Evolutionary conservation across 1,284 basidiomycete species (phyloP).

Genomic region (Grifola frondosa): DNA sequence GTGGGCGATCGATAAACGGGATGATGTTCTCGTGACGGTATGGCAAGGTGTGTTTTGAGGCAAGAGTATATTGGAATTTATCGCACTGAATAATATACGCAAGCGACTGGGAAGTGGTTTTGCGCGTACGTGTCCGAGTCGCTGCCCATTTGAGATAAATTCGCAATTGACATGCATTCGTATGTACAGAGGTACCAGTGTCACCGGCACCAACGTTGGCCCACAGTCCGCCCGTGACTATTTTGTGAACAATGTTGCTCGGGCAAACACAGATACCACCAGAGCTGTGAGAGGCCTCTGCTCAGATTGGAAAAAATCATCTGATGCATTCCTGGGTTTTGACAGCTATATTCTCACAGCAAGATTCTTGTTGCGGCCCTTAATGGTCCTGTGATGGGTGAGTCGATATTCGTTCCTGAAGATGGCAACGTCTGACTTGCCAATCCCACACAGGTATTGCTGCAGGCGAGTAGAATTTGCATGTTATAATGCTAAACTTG

Average conservation of each 20-base stretch:
- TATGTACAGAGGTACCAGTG: slow-evolving; percentile 21
- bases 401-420: slow-evolving; percentile 2
- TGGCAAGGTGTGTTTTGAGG: slow-evolving; percentile 55
- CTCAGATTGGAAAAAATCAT: no score
- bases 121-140: slow-evolving; percentile 52
- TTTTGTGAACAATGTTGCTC: slow-evolving; percentile 43
- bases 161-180: not conserved
- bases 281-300: slow-evolving; percentile 66
- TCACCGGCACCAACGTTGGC: slow-evolving; percentile 3
- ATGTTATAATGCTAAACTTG: not conserved
- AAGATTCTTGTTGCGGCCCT: slow-evolving; percentile 66
- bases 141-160: not conserved
- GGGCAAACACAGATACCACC: slow-evolving; percentile 57
- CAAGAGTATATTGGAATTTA: no score
- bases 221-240: slow-evolving; percentile 42
- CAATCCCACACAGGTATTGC: slow-evolving; percentile 51
- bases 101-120: slow-evolving; percentile 69
- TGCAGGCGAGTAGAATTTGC: slow-evolving; percentile 44
- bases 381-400: slow-evolving; percentile 74
- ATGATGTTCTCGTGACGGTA: slow-evolving; percentile 63
- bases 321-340: no score
- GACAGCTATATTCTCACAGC: slow-evolving; percentile 60
- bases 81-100: not conserved
- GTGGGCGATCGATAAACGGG: slow-evolving; percentile 54
- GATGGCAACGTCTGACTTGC: not conserved